These are phyloP conservation scores for Vigna trinervia DNA, from an alignment of 306 rosid genomes.

Conservation along the genomic window DNA sequence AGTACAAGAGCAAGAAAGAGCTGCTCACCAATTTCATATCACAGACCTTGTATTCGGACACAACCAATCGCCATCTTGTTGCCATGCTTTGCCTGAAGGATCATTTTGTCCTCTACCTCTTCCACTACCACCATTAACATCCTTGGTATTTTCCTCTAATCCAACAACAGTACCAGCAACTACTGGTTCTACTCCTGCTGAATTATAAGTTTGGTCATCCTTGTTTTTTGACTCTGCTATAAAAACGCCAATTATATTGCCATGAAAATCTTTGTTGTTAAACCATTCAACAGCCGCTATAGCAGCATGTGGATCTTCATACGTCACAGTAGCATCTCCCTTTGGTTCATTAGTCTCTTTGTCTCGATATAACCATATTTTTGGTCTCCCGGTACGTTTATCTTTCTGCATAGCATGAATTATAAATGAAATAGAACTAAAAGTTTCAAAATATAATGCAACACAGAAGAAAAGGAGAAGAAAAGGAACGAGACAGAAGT, in stretches of 20 bases:
- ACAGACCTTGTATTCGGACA: constrained; percentile 99
- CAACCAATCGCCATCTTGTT: constrained; percentile 97
- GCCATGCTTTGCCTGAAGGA: constrained; percentile 91
- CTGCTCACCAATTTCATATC: constrained; percentile 99
- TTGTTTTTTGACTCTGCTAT: constrained; percentile 94
- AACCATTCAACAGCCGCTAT: constrained; percentile 98
- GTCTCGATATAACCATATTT: constrained; percentile 90
- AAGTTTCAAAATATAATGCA: constrained; percentile 1
- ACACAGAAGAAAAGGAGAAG: not conserved
- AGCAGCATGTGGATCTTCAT: constrained; percentile 99
- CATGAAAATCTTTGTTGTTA: constrained; percentile 93
- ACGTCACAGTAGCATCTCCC: constrained; percentile 98
- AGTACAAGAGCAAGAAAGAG: constrained; percentile 78
- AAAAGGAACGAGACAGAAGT: constrained; percentile 21
- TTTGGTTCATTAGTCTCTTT: constrained; percentile 93
- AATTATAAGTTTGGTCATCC: constrained; percentile 67
- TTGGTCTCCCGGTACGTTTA: constrained; percentile 92
- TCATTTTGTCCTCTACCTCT: constrained; percentile 81
- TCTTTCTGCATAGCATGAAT: constrained; percentile 68
- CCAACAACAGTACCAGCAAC: constrained; percentile 54
- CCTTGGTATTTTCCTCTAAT: constrained; percentile 60
- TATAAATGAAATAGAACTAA: constrained; percentile 31
- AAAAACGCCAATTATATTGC: constrained; percentile 80
- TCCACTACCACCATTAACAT: constrained; percentile 65
- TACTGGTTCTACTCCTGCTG: constrained; percentile 58